Base-by-base conservation (phyloP, 108 stramenopile species). In the Nannochloropsis oceanica region DNA sequence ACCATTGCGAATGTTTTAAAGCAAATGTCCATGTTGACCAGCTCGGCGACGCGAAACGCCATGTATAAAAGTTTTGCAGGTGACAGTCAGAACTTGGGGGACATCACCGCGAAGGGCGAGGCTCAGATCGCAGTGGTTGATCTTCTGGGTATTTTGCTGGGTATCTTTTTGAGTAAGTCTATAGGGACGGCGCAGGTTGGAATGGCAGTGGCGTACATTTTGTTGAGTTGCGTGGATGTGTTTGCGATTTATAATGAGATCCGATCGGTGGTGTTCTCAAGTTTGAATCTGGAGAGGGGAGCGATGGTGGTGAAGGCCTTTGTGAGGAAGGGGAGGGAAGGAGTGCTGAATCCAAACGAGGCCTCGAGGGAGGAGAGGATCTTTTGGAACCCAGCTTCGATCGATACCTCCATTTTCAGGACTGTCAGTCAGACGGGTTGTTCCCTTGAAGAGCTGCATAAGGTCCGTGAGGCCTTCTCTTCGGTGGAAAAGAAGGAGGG, bases 61-160 rank as follows among this genome's bases (percentile, higher is more conserved):
- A 83, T 97, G 42, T 97, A 97, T 92, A 94, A 95, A 84, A 93
- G 92, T 83, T 97, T 97, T 84, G 93, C 91, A 26, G 92, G 91
- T 27, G 86, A 85, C 26, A 88, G 92, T 81, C 95, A 96, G 89
- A 97, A 97, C 85, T 95, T 97, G 89, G 96, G 95, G 22, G 96
- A 97, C 89, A 95, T 97, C 86, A 96, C 95, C 13, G 96, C 96
- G 42, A 97, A 97, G 89, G 96, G 96, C 12, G 96, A 97, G 90
- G 96, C 96, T 24, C 95, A 96, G 87, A 97, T 95, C 91, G 95
- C 95, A 25, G 93, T 95, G n/a, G 94, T 96, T 12, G 96, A 97
- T 87, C 88, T 97, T 42, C 81, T 95, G 12, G 96, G 96, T 22
- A 94, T 97, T 86, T 84, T 90, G 8, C 90, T 92, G 84, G 96